Base-by-base conservation (phyloP, 2,329 filamentous ascomycete genomes). In the Aspergillus brasiliensis region DNA sequence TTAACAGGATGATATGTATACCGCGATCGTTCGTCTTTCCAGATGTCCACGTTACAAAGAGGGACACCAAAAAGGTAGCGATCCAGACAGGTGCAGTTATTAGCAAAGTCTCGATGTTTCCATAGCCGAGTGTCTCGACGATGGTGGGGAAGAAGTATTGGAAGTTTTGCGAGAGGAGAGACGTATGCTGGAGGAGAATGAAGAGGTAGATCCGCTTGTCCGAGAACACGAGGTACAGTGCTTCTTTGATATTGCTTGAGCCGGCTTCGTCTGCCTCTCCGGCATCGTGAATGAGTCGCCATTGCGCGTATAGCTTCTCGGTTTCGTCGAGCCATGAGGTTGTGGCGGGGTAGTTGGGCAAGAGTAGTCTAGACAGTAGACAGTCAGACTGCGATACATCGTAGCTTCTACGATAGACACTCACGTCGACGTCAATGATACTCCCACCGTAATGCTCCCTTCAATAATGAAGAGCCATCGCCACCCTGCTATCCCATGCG, bases 101-200 rank as follows among this genome's bases (percentile, higher is more conserved):
- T 1, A 82, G 68, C 11, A 83, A 63, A 0, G 81, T 81, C 34
- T 81, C 70, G 25, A 80, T 78, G 42, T 78, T 72, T 60, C 62
- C 77, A 69, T 85, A 89, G 0, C 85, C 84, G 0, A 89, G 79
- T 0, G 84, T 87, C 46, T 84, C 80, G 1, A 88, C 83, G 42
- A 89, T 86, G 0, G 81, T 84, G 0, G 87, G 87, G 73, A 89
- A 88, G 75, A 88, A 88, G 68, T 88, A 88, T 48, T 86, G 84
- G 66, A 88, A 87, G 1, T 82, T 84, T 66, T 86, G 83, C 0
- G 79, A 75, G 51, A 80, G 72, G 55, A 82, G 80, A 2, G 78
- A 78, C 65, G 78, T 73, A 65, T 82, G 80, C 62, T 82, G 79
- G 66, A 82, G 79, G 8, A 81, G 59, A 5, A 80, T 79, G 10